Base-by-base conservation (phyloP, 2,329 filamentous ascomycete species). In the Camillea tinctor region DNA sequence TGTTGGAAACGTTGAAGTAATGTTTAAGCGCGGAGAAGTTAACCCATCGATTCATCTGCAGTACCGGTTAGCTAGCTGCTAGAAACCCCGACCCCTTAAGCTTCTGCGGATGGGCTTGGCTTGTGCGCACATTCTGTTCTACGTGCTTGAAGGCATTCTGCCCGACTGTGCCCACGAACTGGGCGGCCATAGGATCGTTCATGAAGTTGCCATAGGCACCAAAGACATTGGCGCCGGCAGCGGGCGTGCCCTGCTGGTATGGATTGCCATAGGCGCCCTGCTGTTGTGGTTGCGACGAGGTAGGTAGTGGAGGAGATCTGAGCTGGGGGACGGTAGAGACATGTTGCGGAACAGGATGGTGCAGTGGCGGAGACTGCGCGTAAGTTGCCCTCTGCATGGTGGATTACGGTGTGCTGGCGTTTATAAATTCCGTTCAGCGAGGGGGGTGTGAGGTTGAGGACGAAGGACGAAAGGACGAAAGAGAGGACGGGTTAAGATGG, bases 1-100 rank as follows among this genome's bases (percentile, higher is more conserved):
- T 91, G 82, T 99, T 99, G 67, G 93, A 96, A 65, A 99, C 95
- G 79, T 98, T 97, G 81, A 99, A 99, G 84, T 98, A 99, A 79
- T 97, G 95, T 78, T 99, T 99, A 51, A 99, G 84, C 19, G 92
- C 92, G 15, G 90, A 89, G 69, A 98, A 90, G 72, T 93, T 97
- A 77, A 99, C 88, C 78, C 94, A 97, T 76, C 84, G 82, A 66
- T 84, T 84, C 66, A 85, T 77, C 82, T 84, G 63, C 58, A 22
- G 53, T n/a, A 49, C 22, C 21, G 1, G 40, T 64, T 13, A 63
- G 62, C 57, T 13, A 63, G 62, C 57, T 58, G 52, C 20, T 9
- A 36, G n/a, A 21, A 11, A 36, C 30, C 17, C 2, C 19, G 24
- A 11, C 17, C 53, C 22, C 7, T 30, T 30, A 7, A n/a, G 22